Conservation (phyloP, 331 rosid species). For the Stylosanthes scabra region DNA sequence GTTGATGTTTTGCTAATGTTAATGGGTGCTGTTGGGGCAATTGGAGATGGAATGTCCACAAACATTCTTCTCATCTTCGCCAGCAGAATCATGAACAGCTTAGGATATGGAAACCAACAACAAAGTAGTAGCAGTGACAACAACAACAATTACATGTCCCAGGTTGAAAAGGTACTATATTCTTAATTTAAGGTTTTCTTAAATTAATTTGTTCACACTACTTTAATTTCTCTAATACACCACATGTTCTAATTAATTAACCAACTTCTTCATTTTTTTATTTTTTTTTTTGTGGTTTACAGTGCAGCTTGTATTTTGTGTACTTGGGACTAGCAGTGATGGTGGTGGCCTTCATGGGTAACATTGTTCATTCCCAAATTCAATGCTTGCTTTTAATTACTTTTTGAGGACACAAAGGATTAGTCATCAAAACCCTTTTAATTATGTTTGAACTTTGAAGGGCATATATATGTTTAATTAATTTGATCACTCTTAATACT, state of each 20-base stretch:
- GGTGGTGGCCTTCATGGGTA: constrained; percentile 95
- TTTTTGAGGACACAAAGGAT: constrained; percentile 41
- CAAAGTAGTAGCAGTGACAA: constrained; percentile 27
- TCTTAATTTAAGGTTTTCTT: constrained; percentile 7
- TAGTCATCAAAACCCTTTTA: too few species aligned
- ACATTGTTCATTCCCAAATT: constrained; percentile 33
- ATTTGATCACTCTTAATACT: background rate
- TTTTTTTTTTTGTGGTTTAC: constrained; percentile 37
- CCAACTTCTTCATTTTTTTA: background rate
- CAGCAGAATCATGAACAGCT: constrained; percentile 89
- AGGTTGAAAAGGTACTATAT: constrained; percentile 71
- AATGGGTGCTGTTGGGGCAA: constrained; percentile 84
- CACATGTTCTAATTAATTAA: background rate
- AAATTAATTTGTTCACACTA: background rate
- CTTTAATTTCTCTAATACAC: background rate
- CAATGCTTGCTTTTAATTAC: constrained; percentile 18
- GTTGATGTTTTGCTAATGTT: constrained; percentile 76
- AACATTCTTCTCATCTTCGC: constrained; percentile 77
- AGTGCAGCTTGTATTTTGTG: constrained; percentile 95
- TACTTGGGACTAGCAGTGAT: constrained; percentile 92
- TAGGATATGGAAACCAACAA: constrained; percentile 60
- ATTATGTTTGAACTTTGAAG: too few species aligned
- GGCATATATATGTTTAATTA: background rate
- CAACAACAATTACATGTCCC: constrained; percentile 60
- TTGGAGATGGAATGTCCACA: constrained; percentile 95